These are phyloP conservation scores for Fusarium circinatum DNA, from an alignment of 2,329 filamentous ascomycete genomes.

Conservation along the genomic window DNA sequence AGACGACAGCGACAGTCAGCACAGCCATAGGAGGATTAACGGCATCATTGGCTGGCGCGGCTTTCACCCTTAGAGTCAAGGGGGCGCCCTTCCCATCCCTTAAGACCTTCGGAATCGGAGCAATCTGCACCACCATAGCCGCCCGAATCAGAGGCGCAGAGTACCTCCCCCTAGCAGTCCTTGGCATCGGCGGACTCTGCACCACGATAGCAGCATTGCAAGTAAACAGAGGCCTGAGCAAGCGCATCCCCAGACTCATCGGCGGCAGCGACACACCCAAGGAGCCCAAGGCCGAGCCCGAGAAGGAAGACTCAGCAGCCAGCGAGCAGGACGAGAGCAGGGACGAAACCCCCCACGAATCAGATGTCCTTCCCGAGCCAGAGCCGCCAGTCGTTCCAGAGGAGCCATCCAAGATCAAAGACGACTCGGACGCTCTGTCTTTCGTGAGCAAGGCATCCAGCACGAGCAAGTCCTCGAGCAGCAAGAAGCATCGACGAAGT, in stretches of 20 bases:
- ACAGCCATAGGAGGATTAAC: slow-evolving; percentile 25
- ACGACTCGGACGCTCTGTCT: slow-evolving; percentile 14
- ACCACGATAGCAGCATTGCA: slow-evolving; percentile 25
- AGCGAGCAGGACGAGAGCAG: slow-evolving; percentile 28
- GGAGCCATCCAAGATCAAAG: slow-evolving; percentile 12
- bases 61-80: slow-evolving; percentile 22
- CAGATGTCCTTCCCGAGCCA: background rate
- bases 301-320: slow-evolving; percentile 21
- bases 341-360: slow-evolving; percentile 12
- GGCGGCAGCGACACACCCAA: slow-evolving; percentile 23
- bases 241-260: slow-evolving; percentile 17
- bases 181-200: slow-evolving; percentile 14
- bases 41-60: slow-evolving; percentile 23
- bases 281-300: slow-evolving; percentile 14
- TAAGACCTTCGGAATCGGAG: slow-evolving; percentile 1
- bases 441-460: slow-evolving; percentile 13
- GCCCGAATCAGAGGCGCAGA: slow-evolving; percentile 18
- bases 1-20: slow-evolving; percentile 28
- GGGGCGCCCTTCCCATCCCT: slow-evolving; percentile 26
- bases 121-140: slow-evolving; percentile 11
- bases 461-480: slow-evolving; percentile 23
- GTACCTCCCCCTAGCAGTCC: slow-evolving; percentile 25
- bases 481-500: slow-evolving; percentile 33
- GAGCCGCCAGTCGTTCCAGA: slow-evolving; percentile 1
- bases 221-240: slow-evolving; percentile 23